phyloP scores from a whole-genome alignment of 768 basidiomycete genomes.

The Clitopilus passeckerianus region DNA sequence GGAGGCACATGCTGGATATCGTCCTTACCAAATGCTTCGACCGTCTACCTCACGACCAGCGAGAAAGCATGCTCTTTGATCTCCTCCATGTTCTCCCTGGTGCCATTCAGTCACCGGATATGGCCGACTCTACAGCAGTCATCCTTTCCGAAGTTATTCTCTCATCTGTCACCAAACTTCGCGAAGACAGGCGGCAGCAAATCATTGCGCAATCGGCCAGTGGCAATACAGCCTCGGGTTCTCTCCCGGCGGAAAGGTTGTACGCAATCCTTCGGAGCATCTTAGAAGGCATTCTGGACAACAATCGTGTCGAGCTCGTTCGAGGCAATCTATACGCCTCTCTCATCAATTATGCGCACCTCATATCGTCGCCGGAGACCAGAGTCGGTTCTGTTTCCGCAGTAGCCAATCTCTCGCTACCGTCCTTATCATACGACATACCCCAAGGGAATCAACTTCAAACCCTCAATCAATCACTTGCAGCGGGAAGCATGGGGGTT shows the following conservation, averaged over 20 bases:
- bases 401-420: constrained; percentile 12
- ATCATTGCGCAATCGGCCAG: constrained; percentile 60
- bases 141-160: constrained; percentile 79
- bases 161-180: constrained; percentile 81
- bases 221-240: constrained; percentile 57
- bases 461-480: constrained; percentile 35
- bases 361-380: constrained; percentile 41
- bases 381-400: neutral
- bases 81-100: constrained; percentile 77
- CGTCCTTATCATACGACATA: constrained; percentile 32
- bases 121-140: constrained; percentile 72
- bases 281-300: constrained; percentile 70
- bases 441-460: constrained; percentile 29
- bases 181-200: constrained; percentile 76
- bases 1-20: constrained; percentile 83
- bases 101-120: constrained; percentile 57
- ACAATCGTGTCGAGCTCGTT: constrained; percentile 76
- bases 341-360: constrained; percentile 84
- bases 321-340: constrained; percentile 95
- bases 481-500: constrained; percentile 57
- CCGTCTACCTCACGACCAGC: constrained; percentile 72
- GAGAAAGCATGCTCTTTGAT: constrained; percentile 89
- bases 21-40: constrained; percentile 84
- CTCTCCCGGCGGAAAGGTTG: constrained; percentile 77
- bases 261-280: constrained; percentile 68